A percentile compares a stretch with the other conserved stretches of the same genome.
These are phyloP conservation scores for Leishmania tarentolae DNA, from an alignment of 208 protist species.

Conservation along the genomic window DNA sequence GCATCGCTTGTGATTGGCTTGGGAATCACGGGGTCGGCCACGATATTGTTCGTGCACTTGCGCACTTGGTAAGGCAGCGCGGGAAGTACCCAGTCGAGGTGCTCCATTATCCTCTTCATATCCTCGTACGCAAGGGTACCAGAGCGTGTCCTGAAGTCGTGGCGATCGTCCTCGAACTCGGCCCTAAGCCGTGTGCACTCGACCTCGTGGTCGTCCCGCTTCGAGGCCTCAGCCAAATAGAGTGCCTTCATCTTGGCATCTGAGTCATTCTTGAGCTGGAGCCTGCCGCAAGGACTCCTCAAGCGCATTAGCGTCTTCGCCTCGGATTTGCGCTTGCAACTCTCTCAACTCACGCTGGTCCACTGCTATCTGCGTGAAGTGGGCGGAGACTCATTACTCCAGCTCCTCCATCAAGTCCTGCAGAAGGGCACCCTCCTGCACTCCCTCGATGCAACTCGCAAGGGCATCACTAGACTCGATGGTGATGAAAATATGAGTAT, in stretches of 20 bases:
- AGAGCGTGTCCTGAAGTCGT: slow-evolving; percentile 17
- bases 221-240: slow-evolving; percentile 15
- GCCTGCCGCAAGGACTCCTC: slow-evolving; percentile 25
- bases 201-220: slow-evolving; percentile 21
- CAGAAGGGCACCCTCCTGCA: slow-evolving; percentile 17
- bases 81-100: slow-evolving; percentile 27
- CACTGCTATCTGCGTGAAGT: slow-evolving; percentile 15
- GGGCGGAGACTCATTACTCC: slow-evolving; percentile 19
- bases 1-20: neutral
- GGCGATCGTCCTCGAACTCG: slow-evolving; percentile 34
- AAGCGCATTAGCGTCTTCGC: slow-evolving; percentile 12
- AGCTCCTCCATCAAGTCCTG: slow-evolving; percentile 40
- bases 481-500: slow-evolving; percentile 16
- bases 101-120: slow-evolving; percentile 13
- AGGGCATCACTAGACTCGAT: slow-evolving; percentile 27
- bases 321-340: slow-evolving; percentile 24
- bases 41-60: slow-evolving; percentile 31
- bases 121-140: slow-evolving; percentile 26
- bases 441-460: slow-evolving; percentile 23
- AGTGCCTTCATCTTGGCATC: slow-evolving; percentile 12
- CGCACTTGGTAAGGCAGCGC: slow-evolving; percentile 39
- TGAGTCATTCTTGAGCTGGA: slow-evolving; percentile 18
- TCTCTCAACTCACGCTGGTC: slow-evolving; percentile 26
- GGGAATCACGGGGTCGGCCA: neutral
- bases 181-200: slow-evolving; percentile 27